Evolutionary conservation across 371 early-diverging fungal species (phyloP), one percentile per base, ranked within the genome.

Genomic region (Lichtheimia ramosa): DNA sequence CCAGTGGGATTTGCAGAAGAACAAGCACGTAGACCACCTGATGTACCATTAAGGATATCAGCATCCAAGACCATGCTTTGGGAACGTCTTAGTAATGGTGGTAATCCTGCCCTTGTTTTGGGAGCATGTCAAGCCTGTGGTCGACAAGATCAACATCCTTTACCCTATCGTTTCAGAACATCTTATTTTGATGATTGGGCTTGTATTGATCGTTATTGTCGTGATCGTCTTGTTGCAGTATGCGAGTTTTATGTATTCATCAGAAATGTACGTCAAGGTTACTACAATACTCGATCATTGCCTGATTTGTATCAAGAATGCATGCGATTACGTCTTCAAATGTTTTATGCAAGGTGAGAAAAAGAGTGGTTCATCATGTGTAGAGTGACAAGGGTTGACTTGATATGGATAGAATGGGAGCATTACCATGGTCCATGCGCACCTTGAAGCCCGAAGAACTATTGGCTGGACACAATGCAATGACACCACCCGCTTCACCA

Each of bases 161-260:
- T 89, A 60, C 86, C 89, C 6, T 93, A 89, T 64, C 86, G 92
- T 43, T 95, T 94, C 77, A 81, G 88, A 20, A 85, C 92, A 57
- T 86, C 91, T 1, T 86, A 89, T 48, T 74, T 79, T 42, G 85
- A 88, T 59, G 91, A 92, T n/a, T 95, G 95, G 94, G 84, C 85
- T 24, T 92, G 92, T 41, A 89, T 96, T 48, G 96, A 96, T 63
- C 77, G 83, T 5, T 83, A 83, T 56, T 96, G 97, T 66, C 89
- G 95, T n/a, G 96, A 94, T 73, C 83, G 95, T 10, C 62, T 96
- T 8, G 92, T 96, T 3, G 91, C 96, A 5, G 94, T 89, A 3
- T 91, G 93, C 65, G 97, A 96, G 65, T 96, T 96, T 63, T 96
- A 94, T 73, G 88, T 89, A 14, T 92, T 96, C 70, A 88, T 96